Evolutionary conservation across 2,329 filamentous ascomycete genomes (phyloP), one percentile per base, ranked within the genome.

Genomic region (Orbilia javanica): DNA sequence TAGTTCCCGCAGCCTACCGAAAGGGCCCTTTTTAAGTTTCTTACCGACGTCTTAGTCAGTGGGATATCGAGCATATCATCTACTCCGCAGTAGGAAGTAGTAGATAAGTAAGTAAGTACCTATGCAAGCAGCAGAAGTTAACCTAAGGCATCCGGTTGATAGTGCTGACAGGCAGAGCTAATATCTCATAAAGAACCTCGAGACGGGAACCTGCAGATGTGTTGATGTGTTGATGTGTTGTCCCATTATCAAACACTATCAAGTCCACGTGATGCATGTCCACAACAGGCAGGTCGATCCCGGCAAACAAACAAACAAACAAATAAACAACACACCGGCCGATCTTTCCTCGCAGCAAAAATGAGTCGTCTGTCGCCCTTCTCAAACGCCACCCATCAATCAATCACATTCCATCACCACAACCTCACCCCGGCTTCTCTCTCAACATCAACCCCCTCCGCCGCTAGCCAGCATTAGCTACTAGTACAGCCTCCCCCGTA

Each of bases 301-400:
- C 3, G 5, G 3, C 13, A 39, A 53, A 66, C 66, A 66, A 65
- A 64, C 72, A 57, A 34, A 20, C 31, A 34, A 34, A 10, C 31
- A 34, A n/a, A n/a, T n/a, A n/a, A n/a, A n/a, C n/a, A n/a, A n/a
- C n/a, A 10, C 42, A 1, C 18, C 57, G 13, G 15, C 50, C 39
- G 48, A 44, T 25, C 60, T 50, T 44, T 18, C n/a, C n/a, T n/a
- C n/a, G 48, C 18, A 50, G 29, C 65, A 60, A 65, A 20, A 10
- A 71, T 77, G 73, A 71, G 73, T 77, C 60, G 66, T 39, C 36
- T 11, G n/a, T n/a, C n/a, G n/a, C n/a, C 66, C 57, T 62, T 60
- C 70, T 76, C 67, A 42, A 25, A 53, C 48, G 65, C 46, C 63
- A 20, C 50, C 62, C n/a, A n/a, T n/a, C n/a, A n/a, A 52, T 18